Conservation (phyloP, 1,284 basidiomycete genomes). For the Sporisorium exsertum region DNA sequence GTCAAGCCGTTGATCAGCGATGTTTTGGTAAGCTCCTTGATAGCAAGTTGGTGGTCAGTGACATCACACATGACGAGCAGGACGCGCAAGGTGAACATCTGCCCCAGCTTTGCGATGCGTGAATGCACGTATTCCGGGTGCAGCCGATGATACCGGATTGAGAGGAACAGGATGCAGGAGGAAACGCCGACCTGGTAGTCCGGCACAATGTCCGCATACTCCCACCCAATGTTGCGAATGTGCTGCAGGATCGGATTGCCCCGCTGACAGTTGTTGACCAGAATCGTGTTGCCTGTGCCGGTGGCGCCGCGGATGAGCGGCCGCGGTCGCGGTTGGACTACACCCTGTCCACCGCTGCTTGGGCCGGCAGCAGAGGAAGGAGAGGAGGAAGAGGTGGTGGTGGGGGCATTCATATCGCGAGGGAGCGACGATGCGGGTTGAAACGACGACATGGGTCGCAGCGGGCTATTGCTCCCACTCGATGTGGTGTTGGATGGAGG, state of each 20-base stretch:
- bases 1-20: constrained; percentile 88
- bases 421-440: constrained; percentile 41
- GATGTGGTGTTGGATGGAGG: neutral
- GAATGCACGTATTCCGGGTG: constrained; percentile 97
- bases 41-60: constrained; percentile 87
- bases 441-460: constrained; percentile 42
- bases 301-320: constrained; percentile 55
- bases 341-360: neutral
- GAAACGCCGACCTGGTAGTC: constrained; percentile 73
- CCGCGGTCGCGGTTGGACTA: constrained; percentile 44
- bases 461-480: neutral
- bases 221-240: constrained; percentile 89
- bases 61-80: constrained; percentile 93
- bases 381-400: neutral
- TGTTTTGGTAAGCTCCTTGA: constrained; percentile 88
- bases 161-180: constrained; percentile 70
- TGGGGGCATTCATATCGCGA: constrained; percentile 11
- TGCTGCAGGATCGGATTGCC: constrained; percentile 87
- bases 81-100: constrained; percentile 84
- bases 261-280: constrained; percentile 73
- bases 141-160: constrained; percentile 91
- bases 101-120: constrained; percentile 86
- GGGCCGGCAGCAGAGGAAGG: neutral
- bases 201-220: constrained; percentile 91
- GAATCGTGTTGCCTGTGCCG: constrained; percentile 55